Percentiles rank a stretch among this genome's conserved stretches.
phyloP scores from a whole-genome alignment of 768 basidiomycete species.

The Termitomyces sp. region DNA sequence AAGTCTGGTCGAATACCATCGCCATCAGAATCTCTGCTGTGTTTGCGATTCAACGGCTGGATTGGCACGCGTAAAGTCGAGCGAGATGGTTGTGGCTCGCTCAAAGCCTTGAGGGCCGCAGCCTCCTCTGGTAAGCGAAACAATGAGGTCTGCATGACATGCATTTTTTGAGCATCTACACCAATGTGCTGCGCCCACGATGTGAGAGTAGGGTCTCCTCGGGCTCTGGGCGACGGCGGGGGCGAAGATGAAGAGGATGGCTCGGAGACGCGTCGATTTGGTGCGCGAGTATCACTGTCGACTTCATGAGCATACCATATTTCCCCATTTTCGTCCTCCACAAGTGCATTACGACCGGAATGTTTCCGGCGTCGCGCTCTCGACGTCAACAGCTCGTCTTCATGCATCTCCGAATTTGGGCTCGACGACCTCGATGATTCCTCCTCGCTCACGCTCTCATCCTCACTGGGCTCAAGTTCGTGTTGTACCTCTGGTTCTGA shows the following conservation, averaged over 20 bases:
- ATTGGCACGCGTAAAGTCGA: conserved; percentile 29
- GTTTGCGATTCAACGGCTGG: conserved; percentile 52
- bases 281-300: conserved; percentile 12
- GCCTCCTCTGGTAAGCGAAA: conserved; percentile 77
- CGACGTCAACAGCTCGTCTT: conserved; percentile 37
- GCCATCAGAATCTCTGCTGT: conserved; percentile 74
- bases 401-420: conserved; percentile 40
- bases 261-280: conserved; percentile 23
- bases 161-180: conserved; percentile 83
- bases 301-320: conserved; percentile 22
- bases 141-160: conserved; percentile 89
- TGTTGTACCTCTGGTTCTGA: conserved; percentile 18
- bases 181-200: conserved; percentile 72
- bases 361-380: conserved; percentile 17
- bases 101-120: conserved; percentile 53
- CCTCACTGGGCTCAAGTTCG: conserved; percentile 20
- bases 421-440: conserved; percentile 28
- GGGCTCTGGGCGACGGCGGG: conserved; percentile 27
- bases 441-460: conserved; percentile 32
- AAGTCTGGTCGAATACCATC: conserved; percentile 58
- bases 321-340: conserved; percentile 53
- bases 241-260: conserved; percentile 25
- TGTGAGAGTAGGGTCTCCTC: conserved; percentile 45
- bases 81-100: conserved; percentile 35
- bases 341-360: conserved; percentile 38